These are phyloP conservation scores for Lycium barbarum DNA, from an alignment of 257 asterid species.

Conservation along the genomic window DNA sequence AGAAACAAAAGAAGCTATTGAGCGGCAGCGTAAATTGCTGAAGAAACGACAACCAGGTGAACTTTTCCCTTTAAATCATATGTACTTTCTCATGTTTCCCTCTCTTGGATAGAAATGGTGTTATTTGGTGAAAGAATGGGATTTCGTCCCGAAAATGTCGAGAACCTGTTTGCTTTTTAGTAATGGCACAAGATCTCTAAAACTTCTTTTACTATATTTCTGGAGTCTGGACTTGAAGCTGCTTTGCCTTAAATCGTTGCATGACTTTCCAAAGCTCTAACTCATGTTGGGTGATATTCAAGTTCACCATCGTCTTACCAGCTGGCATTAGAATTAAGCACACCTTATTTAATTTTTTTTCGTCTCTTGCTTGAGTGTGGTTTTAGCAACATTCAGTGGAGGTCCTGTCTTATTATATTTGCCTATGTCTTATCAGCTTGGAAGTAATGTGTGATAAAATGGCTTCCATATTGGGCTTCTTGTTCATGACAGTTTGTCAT, in stretches of 20 bases:
- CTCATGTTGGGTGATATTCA: neutral
- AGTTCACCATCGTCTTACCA: neutral
- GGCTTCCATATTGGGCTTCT: neutral
- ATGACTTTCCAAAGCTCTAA: constrained; percentile 10
- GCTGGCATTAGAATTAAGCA: neutral
- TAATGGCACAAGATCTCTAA: neutral
- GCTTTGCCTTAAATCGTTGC: neutral
- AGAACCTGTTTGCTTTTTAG: neutral
- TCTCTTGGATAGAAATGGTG: constrained; percentile 17
- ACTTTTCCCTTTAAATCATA: constrained; percentile 27
- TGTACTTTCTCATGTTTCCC: constrained; percentile 16
- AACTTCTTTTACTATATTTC: neutral
- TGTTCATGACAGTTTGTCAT: neutral
- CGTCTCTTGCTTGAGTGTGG: neutral
- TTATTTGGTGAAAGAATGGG: constrained; percentile 1
- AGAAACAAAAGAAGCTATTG: constrained; percentile 91
- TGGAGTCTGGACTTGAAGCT: neutral
- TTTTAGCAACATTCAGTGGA: neutral
- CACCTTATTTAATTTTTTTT: neutral
- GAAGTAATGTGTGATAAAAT: neutral
- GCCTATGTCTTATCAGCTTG: neutral
- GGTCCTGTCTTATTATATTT: constrained; percentile 13
- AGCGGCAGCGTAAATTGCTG: constrained; percentile 88
- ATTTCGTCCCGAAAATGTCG: neutral
- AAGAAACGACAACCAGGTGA: constrained; percentile 90